phyloP scores from a whole-genome alignment of 129 eudicot species.

The Glebionis coronaria region DNA sequence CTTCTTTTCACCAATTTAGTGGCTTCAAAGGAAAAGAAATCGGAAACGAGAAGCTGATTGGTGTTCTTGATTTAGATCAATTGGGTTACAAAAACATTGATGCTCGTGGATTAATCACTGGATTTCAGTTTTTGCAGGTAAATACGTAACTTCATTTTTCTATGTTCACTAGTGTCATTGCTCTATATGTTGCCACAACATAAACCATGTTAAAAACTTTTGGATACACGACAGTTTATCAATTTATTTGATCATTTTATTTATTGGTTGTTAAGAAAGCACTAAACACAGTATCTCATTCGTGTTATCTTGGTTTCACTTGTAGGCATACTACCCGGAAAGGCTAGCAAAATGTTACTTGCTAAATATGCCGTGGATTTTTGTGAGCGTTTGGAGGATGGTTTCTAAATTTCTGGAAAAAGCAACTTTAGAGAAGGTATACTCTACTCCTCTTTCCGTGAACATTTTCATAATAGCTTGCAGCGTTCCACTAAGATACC shows the following conservation, averaged over 20 bases:
- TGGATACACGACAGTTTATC: background rate
- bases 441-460: background rate
- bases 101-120: constrained; percentile 69
- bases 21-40: constrained; percentile 57
- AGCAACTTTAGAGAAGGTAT: constrained; percentile 63
- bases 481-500: background rate
- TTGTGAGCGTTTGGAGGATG: constrained; percentile 55
- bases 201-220: constrained; percentile 2
- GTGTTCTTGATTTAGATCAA: constrained; percentile 52
- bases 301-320: constrained; percentile 6
- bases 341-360: constrained; percentile 51
- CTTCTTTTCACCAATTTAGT: constrained; percentile 43
- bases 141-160: constrained; percentile 1
- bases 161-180: background rate
- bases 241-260: background rate
- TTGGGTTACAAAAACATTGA: constrained; percentile 58
- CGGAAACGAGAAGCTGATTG: constrained; percentile 68
- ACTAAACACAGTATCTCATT: constrained; percentile 5
- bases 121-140: constrained; percentile 82
- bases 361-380: constrained; percentile 57
- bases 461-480: background rate
- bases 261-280: background rate
- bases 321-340: constrained; percentile 66
- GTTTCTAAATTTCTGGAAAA: constrained; percentile 53
- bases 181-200: constrained; percentile 4